Percentiles rank a stretch among this genome's conserved stretches.
These are phyloP conservation scores for Zasmidium angulare DNA, from an alignment of 2,329 filamentous ascomycete genomes.

Conservation along the genomic window DNA sequence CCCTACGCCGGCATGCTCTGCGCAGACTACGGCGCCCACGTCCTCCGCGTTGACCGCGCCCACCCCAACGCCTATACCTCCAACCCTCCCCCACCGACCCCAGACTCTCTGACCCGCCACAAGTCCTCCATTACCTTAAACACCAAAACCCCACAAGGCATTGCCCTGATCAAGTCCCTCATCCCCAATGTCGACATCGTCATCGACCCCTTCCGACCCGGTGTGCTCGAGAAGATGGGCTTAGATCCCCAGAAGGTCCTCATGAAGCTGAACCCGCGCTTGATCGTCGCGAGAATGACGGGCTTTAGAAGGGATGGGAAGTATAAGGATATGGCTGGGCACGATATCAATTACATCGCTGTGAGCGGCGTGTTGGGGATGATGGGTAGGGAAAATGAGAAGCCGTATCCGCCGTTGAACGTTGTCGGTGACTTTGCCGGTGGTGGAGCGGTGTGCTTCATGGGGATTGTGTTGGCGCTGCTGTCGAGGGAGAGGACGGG, in stretches of 20 bases:
- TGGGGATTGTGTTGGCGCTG: constrained; percentile 80
- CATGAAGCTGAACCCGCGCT: constrained; percentile 64
- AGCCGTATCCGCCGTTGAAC: constrained; percentile 78
- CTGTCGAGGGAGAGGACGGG: constrained; percentile 64
- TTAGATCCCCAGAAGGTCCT: constrained; percentile 69
- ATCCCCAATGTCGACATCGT: constrained; percentile 68
- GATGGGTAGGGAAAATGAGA: constrained; percentile 68
- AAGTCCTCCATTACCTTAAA: constrained; percentile 80
- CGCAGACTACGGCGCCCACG: constrained; percentile 82
- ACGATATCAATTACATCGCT: constrained; percentile 95
- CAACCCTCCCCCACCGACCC: constrained; percentile 44
- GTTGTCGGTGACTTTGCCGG: constrained; percentile 89
- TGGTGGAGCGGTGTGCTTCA: constrained; percentile 77
- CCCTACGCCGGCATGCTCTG: constrained; percentile 88
- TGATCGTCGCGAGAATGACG: constrained; percentile 84
- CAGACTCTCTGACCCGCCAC: constrained; percentile 74
- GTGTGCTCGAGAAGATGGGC: constrained; percentile 81
- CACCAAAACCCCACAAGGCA: constrained; percentile 66
- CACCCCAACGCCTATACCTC: constrained; percentile 42
- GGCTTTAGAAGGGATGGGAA: constrained; percentile 85
- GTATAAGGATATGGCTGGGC: constrained; percentile 85
- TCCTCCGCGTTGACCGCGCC: constrained; percentile 78
- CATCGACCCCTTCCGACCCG: constrained; percentile 91
- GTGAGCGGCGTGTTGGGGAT: constrained; percentile 77
- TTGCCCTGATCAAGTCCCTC: constrained; percentile 66